These are phyloP conservation scores for Apiotrichum laibachii DNA, from an alignment of 1,284 basidiomycete genomes.

Conservation along the genomic window DNA sequence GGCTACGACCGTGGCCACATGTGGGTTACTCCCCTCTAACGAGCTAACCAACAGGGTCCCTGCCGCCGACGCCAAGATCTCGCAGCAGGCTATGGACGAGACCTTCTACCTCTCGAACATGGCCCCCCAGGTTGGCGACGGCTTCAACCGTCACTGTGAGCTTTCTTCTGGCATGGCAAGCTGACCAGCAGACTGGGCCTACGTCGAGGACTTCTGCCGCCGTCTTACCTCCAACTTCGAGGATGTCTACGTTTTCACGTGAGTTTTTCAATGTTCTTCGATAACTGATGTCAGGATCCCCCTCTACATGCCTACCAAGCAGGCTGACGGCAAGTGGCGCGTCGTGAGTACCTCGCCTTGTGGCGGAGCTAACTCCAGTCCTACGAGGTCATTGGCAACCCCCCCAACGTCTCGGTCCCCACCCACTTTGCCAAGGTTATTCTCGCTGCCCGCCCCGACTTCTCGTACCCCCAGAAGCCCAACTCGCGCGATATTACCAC, in stretches of 20 bases:
- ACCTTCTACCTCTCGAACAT: slow-evolving; percentile 95
- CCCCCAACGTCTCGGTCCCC: slow-evolving; percentile 85
- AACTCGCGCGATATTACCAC: slow-evolving; percentile 27
- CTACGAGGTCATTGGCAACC: slow-evolving; percentile 90
- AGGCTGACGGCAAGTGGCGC: slow-evolving; percentile 86
- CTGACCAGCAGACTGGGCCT: slow-evolving; percentile 76
- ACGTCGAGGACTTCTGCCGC: slow-evolving; percentile 92
- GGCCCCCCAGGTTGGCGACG: slow-evolving; percentile 94
- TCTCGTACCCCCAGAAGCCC: slow-evolving; percentile 64
- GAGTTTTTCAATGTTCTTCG: slow-evolving; percentile 14
- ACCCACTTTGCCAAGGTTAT: slow-evolving; percentile 99
- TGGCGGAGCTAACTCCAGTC: slow-evolving; percentile 55
- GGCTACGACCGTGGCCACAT: slow-evolving; percentile 98
- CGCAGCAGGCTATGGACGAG: slow-evolving; percentile 88
- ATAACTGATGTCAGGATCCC: slow-evolving; percentile 59
- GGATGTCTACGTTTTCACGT: slow-evolving; percentile 95
- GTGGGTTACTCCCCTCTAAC: slow-evolving; percentile 41
- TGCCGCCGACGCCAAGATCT: slow-evolving; percentile 89
- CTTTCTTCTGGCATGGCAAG: neutral
- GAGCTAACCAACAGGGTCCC: slow-evolving; percentile 65
- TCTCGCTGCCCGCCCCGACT: slow-evolving; percentile 70
- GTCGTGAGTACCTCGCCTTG: slow-evolving; percentile 62
- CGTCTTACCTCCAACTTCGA: slow-evolving; percentile 78
- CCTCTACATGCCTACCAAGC: slow-evolving; percentile 84
- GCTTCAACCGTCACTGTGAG: slow-evolving; percentile 94